phyloP scores from a whole-genome alignment of 331 rosid genomes.

The Cydonia oblonga region DNA sequence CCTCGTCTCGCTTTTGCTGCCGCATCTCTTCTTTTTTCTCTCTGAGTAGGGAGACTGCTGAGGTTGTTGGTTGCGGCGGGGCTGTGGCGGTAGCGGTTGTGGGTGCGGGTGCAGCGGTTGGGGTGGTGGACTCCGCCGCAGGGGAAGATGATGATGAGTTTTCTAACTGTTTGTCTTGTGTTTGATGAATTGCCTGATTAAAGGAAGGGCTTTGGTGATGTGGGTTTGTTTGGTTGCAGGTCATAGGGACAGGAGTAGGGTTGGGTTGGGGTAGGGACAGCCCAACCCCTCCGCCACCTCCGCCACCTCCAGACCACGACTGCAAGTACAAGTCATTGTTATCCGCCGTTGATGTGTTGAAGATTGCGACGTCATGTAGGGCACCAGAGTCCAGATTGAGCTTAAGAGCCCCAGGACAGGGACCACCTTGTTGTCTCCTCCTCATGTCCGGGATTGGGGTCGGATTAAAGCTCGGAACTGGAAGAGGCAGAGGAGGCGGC shows the following conservation, averaged over 20 bases:
- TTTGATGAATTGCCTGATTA: constrained; percentile 19
- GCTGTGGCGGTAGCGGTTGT: not conserved
- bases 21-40: constrained; percentile 65
- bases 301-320: constrained; percentile 29
- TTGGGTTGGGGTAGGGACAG: constrained; percentile 5
- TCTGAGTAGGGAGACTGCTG: constrained; percentile 10
- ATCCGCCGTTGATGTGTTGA: constrained; percentile 17
- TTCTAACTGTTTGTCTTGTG: constrained; percentile 3
- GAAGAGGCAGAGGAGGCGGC: constrained; percentile 14
- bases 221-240: constrained; percentile 6
- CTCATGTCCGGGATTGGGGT: not conserved
- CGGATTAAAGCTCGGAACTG: constrained; percentile 9
- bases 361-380: constrained; percentile 8
- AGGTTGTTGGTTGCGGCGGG: not conserved
- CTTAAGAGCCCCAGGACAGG: not conserved
- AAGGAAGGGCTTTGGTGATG: constrained; percentile 12
- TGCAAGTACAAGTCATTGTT: constrained; percentile 33
- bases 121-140: not conserved
- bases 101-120: not conserved
- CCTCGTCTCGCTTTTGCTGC: constrained; percentile 77
- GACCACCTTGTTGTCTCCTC: not conserved
- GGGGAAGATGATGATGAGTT: constrained; percentile 3
- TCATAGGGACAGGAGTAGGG: constrained; percentile 14
- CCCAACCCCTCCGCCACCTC: not conserved
- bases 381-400: constrained; percentile 16